Evolutionary conservation across 2,329 filamentous ascomycete species (phyloP).

Genomic region (Colletotrichum spinosum): DNA sequence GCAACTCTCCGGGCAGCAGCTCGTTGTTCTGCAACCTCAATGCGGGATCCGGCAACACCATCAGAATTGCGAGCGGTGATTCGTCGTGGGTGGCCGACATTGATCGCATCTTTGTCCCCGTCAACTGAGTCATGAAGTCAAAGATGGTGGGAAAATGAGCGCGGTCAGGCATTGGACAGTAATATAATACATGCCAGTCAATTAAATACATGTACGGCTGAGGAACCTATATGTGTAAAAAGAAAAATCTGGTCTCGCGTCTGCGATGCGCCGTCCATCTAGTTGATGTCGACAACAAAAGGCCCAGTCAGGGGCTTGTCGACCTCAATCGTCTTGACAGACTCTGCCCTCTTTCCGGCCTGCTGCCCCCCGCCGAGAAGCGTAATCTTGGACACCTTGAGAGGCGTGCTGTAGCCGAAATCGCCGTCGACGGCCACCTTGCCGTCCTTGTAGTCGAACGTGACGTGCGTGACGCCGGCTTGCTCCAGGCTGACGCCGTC

Average conservation of each 20-base stretch:
- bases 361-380: conserved; percentile 49
- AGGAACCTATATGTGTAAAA: background rate
- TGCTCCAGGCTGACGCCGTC: conserved; percentile 77
- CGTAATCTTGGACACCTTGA: conserved; percentile 61
- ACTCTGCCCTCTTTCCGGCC: conserved; percentile 21
- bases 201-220: too few species aligned
- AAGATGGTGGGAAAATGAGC: background rate
- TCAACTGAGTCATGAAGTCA: conserved; percentile 25
- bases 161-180: too few species aligned
- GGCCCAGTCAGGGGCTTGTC: conserved; percentile 41
- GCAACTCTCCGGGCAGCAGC: conserved; percentile 55
- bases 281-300: conserved; percentile 26
- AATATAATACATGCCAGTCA: too few species aligned
- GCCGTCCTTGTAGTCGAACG: conserved; percentile 68
- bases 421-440: conserved; percentile 62
- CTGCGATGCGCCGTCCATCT: background rate
- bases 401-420: conserved; percentile 63
- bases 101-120: conserved; percentile 65
- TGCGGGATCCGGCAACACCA: conserved; percentile 57
- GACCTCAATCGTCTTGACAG: conserved; percentile 38
- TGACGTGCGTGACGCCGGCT: conserved; percentile 64
- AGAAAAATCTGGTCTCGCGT: background rate
- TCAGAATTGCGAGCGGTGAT: conserved; percentile 58
- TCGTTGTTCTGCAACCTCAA: conserved; percentile 62
- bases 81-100: conserved; percentile 60